phyloP scores from a whole-genome alignment of 2,329 filamentous ascomycete species.

The Chalaropsis thielavioides region DNA sequence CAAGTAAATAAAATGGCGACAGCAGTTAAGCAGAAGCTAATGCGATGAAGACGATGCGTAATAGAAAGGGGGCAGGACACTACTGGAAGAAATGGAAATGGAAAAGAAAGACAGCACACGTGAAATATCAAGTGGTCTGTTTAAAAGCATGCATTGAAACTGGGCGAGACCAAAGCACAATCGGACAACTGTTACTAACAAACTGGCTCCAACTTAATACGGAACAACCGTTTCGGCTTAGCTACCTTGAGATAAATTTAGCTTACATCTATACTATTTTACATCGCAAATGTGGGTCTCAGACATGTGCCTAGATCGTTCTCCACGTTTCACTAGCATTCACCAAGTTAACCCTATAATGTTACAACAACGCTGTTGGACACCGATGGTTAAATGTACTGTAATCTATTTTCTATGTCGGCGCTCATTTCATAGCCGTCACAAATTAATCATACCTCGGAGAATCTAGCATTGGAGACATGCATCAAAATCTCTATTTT shows the following conservation, averaged over 20 bases:
- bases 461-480: too few species aligned
- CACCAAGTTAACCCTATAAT: too few species aligned
- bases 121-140: neutral
- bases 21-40: neutral
- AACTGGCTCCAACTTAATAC: neutral
- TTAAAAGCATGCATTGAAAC: too few species aligned
- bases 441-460: too few species aligned
- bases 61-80: neutral
- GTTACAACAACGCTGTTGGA: too few species aligned
- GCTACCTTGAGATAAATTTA: neutral
- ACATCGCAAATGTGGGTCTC: neutral
- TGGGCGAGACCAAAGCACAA: neutral
- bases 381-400: too few species aligned
- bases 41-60: neutral
- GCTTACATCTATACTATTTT: neutral
- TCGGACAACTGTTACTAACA: conserved; percentile 1
- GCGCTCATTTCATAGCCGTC: too few species aligned
- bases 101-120: neutral
- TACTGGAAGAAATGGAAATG: neutral
- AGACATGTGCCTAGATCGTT: neutral
- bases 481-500: too few species aligned
- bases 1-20: conserved; percentile 7
- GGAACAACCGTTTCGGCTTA: neutral
- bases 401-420: too few species aligned
- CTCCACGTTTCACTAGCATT: neutral